Conservation (phyloP, 2,329 filamentous ascomycete genomes). For the Amesomyces nigricolor region DNA sequence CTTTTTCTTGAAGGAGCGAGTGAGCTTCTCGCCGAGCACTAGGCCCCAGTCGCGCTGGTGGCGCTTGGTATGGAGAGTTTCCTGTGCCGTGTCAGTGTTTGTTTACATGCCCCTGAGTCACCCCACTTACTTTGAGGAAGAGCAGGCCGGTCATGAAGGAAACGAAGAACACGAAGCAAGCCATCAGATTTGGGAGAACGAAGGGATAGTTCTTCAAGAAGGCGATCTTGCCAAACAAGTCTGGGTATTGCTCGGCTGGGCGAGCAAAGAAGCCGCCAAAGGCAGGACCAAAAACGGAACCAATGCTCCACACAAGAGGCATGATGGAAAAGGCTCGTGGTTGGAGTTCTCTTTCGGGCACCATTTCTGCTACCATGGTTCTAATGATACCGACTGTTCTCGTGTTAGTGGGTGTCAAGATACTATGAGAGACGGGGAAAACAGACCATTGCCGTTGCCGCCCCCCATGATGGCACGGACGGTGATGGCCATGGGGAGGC, state of each 20-base stretch:
- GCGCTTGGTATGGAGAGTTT: conserved; percentile 72
- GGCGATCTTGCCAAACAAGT: conserved; percentile 58
- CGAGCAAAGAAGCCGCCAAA: conserved; percentile 84
- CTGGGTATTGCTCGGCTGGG: conserved; percentile 68
- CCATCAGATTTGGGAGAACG: conserved; percentile 74
- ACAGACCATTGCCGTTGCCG: conserved; percentile 74
- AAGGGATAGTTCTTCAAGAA: conserved; percentile 78
- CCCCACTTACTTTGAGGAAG: conserved; percentile 60
- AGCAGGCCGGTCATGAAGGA: conserved; percentile 69
- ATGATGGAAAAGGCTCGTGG: conserved; percentile 88
- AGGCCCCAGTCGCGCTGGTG: conserved; percentile 69
- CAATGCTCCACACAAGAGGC: conserved; percentile 84
- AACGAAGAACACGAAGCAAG: conserved; percentile 68
- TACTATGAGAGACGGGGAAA: not conserved
- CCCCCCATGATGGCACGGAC: conserved; percentile 74
- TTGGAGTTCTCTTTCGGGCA: conserved; percentile 79
- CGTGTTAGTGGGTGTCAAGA: conserved; percentile 19
- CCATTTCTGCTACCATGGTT: conserved; percentile 89
- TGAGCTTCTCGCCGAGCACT: conserved; percentile 62
- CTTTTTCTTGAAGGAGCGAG: conserved; percentile 30
- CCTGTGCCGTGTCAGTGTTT: conserved; percentile 37
- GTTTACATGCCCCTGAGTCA: not conserved
- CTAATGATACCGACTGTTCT: conserved; percentile 76
- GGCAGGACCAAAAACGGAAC: conserved; percentile 79
- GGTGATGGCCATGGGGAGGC: conserved; percentile 70